Base-by-base conservation (phyloP, 2,329 filamentous ascomycete species). In the Monosporascus sp. region DNA sequence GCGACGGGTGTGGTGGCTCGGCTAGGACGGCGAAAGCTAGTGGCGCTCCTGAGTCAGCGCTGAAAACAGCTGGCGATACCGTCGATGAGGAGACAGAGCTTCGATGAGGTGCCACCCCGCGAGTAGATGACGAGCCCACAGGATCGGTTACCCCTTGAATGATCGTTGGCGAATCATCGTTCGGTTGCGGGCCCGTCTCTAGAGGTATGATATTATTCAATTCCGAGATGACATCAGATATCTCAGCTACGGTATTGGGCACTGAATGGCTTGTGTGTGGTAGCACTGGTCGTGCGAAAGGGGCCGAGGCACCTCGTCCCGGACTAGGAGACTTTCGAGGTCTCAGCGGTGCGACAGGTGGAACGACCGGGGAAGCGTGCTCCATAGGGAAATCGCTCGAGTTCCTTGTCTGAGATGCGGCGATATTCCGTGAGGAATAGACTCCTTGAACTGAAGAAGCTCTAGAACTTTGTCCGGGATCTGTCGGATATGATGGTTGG, bases 161-260 rank as follows among this genome's bases (percentile, higher is more conserved):
- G 9, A 34, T 14, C 5, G 31, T 34, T 34, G 31, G 5, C 31
- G 31, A 34, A 5, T 34, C 11, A 17, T 44, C 8, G 2, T 16
- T 22, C 24, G 46, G 47, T 4, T 50, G 37, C n/a, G 9, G 36
- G 14, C n/a, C 34, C 3, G 1, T 19, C 22, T 26, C 41, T 8
- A 1, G 41, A 3, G 43, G 22, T 19, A 51, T 45, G 20, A n/a
- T 31, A 7, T 34, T 56, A 19, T 52, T 51, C 24, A 60, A 51
- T 27, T 48, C 50, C 19, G 58, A 60, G 11, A 60, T 60, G 43
- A 54, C 53, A 46, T 58, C 57, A 17, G 53, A 57, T 44, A 61
- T 57, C n/a, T 57, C 46, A 27, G 57, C 53, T 44, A 49, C 37
- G 11, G 53, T 44, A 2, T 22, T 24, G 17, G 43, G 26, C 7